Percentiles rank a stretch among this genome's conserved stretches.
These are phyloP conservation scores for Oryza meyeriana DNA, from an alignment of 176 grass and related monocot genomes.

Conservation along the genomic window DNA sequence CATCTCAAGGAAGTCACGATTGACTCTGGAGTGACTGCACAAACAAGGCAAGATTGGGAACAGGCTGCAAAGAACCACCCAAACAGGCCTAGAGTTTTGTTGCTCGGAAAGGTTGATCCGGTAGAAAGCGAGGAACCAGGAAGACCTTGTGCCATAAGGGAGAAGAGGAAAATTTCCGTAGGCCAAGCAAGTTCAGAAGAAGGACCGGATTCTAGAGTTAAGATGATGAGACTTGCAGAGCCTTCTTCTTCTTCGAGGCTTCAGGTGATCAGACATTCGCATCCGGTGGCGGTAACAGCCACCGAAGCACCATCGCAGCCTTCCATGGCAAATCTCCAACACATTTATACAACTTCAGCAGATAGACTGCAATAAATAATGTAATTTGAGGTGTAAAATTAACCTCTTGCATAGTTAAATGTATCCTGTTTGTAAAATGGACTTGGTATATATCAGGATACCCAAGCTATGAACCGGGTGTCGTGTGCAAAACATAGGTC, in stretches of 20 bases:
- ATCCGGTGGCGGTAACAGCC: not conserved
- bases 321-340: not conserved
- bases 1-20: conserved; percentile 36
- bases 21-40: not conserved
- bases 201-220: not conserved
- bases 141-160: not conserved
- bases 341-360: too few species aligned
- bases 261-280: not conserved
- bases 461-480: too few species aligned
- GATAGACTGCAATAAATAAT: too few species aligned
- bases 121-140: not conserved
- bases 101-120: not conserved
- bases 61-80: conserved; percentile 28
- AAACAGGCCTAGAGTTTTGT: conserved; percentile 29
- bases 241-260: not conserved
- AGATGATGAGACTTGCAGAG: conserved; percentile 25
- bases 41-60: too few species aligned
- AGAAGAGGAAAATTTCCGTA: not conserved
- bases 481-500: too few species aligned
- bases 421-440: too few species aligned
- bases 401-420: too few species aligned
- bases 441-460: too few species aligned
- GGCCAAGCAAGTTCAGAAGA: conserved; percentile 17
- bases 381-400: too few species aligned
- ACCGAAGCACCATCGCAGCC: not conserved